A percentile compares a stretch with the other conserved stretches of the same genome.
phyloP scores from a whole-genome alignment of 2,329 filamentous ascomycete species.

The Nemania abortiva region DNA sequence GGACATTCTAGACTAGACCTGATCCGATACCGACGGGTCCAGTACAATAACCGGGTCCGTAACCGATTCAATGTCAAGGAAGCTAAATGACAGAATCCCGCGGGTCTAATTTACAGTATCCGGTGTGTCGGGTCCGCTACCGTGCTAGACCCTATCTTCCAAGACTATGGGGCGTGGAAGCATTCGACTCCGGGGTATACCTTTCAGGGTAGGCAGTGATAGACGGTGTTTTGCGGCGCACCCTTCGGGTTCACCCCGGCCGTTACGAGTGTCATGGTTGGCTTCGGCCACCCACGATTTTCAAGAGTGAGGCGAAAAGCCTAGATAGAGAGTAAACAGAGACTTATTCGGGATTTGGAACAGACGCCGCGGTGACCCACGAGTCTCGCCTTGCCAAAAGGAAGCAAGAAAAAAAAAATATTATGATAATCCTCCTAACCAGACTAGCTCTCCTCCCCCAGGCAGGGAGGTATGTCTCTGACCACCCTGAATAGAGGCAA shows the following conservation, averaged over 20 bases:
- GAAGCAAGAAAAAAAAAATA: not conserved
- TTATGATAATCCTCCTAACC: not conserved
- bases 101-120: conserved; percentile 16
- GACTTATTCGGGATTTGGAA: not conserved
- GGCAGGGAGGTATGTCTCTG: not conserved
- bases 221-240: conserved; percentile 26
- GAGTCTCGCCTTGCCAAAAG: not conserved
- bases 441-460: not conserved
- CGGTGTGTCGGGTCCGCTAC: conserved; percentile 26
- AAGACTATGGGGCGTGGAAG: conserved; percentile 4
- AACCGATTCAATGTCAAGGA: not conserved
- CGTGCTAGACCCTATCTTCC: not conserved
- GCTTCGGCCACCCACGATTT: not conserved
- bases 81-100: not conserved
- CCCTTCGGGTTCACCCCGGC: conserved; percentile 16
- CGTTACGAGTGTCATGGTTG: not conserved
- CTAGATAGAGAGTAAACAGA: not conserved
- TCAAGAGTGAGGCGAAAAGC: conserved; percentile 9
- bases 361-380: conserved; percentile 15
- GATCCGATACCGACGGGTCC: no score
- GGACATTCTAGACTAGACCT: not conserved
- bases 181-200: conserved; percentile 1
- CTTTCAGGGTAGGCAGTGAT: conserved; percentile 21
- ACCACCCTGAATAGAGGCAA: not conserved
- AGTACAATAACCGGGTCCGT: conserved; percentile 1